Base-by-base conservation (phyloP, 2,329 filamentous ascomycete species). In the Xylaria sp. region DNA sequence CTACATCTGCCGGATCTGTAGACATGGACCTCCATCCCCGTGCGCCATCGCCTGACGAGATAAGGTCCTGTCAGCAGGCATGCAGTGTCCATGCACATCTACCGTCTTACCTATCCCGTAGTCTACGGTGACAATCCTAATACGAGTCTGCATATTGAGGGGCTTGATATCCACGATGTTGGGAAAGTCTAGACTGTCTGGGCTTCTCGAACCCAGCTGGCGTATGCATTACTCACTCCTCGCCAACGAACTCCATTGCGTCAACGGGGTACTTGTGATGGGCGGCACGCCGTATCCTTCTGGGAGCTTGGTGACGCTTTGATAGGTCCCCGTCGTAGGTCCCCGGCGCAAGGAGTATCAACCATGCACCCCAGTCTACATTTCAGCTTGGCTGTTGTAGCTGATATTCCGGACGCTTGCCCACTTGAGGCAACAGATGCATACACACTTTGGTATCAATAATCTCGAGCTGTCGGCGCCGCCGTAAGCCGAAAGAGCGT, bases 291-390 rank as follows among this genome's bases (percentile, higher is more conserved):
- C 28, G 15, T 55, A 20, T 55, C 12, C 6, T 20, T 31, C 28
- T 33, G 2, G 52, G 28, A 20, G 28, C 28, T 55, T 12, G 18
- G 15, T 55, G 52, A 33, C 9, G 15, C 28, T 5, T 18, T 36
- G 52, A 55, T 55, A 55, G 28, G 52, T n/a, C 28, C 52, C 15
- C 31, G 7, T 55, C 18, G 52, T 55, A n/a, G 48, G 48, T 23
- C 20, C 23, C 48, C 48, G 20, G 23, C 23, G 23, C 28, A 3
- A 55, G 28, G 28, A n/a, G 52, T 31, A 8, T 20, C 10, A 58
- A 13, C 39, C 20, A 58, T 58, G 56, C 23, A 58, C 56, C 56
- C 56, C 56, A 58, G 56, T 46, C 39, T 31, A 46, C 39, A 58
- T 58, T 58, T 58, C 56, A 58, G 56, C 56, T 58, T 12, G 23